Percentiles rank a stretch among this genome's conserved stretches.
Evolutionary conservation across 2,329 filamentous ascomycete species (phyloP).

Genomic region (Paecilomyces formosus): DNA sequence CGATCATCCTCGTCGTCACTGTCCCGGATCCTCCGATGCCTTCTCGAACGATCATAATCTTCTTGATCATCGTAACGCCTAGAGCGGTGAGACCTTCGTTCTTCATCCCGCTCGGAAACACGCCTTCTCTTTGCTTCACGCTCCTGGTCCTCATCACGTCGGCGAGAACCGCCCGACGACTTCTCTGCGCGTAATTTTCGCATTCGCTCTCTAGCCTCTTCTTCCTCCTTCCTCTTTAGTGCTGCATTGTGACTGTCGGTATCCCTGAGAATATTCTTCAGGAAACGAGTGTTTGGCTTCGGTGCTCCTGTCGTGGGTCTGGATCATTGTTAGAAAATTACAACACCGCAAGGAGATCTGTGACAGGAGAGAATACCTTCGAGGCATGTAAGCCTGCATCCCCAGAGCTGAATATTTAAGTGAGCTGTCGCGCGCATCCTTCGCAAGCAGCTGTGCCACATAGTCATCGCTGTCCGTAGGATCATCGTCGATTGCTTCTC

Average conservation of each 20-base stretch:
- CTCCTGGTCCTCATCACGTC: slow-evolving; percentile 21
- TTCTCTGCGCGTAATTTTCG: slow-evolving; percentile 46
- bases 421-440: slow-evolving; percentile 69
- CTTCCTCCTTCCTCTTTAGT: slow-evolving; percentile 72
- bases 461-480: slow-evolving; percentile 45
- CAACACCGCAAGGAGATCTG: slow-evolving; percentile 5
- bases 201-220: slow-evolving; percentile 67
- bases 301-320: slow-evolving; percentile 61
- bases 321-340: slow-evolving; percentile 8
- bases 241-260: slow-evolving; percentile 86
- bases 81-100: slow-evolving; percentile 18
- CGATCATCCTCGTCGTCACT: slow-evolving; percentile 10
- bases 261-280: slow-evolving; percentile 80
- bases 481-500: slow-evolving; percentile 39
- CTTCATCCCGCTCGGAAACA: slow-evolving; percentile 15
- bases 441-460: slow-evolving; percentile 68
- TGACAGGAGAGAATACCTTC: slow-evolving; percentile 36
- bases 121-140: slow-evolving; percentile 14
- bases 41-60: slow-evolving; percentile 16
- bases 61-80: slow-evolving; percentile 9
- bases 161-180: slow-evolving; percentile 24
- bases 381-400: slow-evolving; percentile 57
- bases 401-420: slow-evolving; percentile 69
- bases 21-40: slow-evolving; percentile 15
- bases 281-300: slow-evolving; percentile 86